Evolutionary conservation across 1,284 basidiomycete species (phyloP).

Genomic region (Singerocomus rubriflavus): DNA sequence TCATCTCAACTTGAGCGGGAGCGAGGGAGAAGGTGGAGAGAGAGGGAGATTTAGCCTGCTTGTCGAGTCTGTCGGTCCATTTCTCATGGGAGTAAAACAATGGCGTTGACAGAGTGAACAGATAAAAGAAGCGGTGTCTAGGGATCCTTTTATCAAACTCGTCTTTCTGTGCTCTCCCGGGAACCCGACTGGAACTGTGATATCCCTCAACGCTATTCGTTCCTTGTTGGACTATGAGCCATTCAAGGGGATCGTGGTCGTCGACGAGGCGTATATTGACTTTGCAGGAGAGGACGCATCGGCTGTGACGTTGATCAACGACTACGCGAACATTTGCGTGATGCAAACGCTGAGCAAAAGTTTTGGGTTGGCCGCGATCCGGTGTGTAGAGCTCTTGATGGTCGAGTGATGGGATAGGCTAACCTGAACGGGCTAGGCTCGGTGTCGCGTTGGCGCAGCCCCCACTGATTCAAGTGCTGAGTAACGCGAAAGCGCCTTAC

Average conservation of each 20-base stretch:
- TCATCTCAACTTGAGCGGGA: conserved; percentile 63
- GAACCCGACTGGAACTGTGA: conserved; percentile 92
- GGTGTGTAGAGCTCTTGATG: conserved; percentile 48
- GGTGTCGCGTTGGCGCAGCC: conserved; percentile 91
- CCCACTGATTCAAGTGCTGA: conserved; percentile 86
- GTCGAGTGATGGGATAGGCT: neutral
- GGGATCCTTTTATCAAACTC: conserved; percentile 80
- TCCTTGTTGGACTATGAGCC: conserved; percentile 75
- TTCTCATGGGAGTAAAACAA: neutral
- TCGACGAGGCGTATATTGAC: conserved; percentile 99
- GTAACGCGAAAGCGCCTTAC: conserved; percentile 98
- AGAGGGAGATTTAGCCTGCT: conserved; percentile 75
- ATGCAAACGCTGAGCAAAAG: conserved; percentile 96
- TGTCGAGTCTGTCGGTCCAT: conserved; percentile 65
- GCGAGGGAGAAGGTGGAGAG: conserved; percentile 63
- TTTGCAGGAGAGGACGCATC: conserved; percentile 69
- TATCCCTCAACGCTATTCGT: conserved; percentile 71
- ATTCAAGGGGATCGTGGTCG: conserved; percentile 89
- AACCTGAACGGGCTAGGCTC: conserved; percentile 47
- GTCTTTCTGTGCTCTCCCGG: conserved; percentile 97
- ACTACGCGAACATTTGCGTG: conserved; percentile 90
- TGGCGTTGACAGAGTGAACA: conserved; percentile 32
- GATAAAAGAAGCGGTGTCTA: conserved; percentile 69
- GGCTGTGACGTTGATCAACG: conserved; percentile 69
- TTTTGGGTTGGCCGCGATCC: conserved; percentile 93